Percentiles rank a stretch among this genome's conserved stretches.
phyloP scores from a whole-genome alignment of 2,329 filamentous ascomycete species.

The Talaromyces sp. region DNA sequence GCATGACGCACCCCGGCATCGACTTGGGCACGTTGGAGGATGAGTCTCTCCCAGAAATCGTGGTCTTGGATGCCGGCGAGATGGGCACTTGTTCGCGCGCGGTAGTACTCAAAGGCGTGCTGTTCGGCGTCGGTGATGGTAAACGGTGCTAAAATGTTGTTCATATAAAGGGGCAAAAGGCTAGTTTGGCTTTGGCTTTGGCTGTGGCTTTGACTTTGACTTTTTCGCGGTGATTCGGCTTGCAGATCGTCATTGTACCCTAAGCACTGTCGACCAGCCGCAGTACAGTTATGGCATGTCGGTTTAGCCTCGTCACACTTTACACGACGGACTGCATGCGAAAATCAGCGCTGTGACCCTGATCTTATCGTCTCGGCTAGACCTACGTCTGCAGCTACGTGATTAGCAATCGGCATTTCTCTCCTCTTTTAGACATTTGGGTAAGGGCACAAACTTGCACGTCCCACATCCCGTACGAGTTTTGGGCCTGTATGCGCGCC shows the following conservation, averaged over 20 bases:
- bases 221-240: background rate
- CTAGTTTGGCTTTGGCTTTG: background rate
- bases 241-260: background rate
- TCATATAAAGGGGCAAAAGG: background rate
- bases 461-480: conserved; percentile 13
- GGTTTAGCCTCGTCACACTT: conserved; percentile 13
- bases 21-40: background rate
- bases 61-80: background rate
- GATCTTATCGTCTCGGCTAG: background rate
- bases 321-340: conserved; percentile 2
- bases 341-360: background rate
- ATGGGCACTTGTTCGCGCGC: conserved; percentile 1
- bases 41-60: conserved; percentile 1
- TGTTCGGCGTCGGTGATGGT: background rate
- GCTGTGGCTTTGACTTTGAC: background rate
- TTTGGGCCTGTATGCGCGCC: conserved; percentile 10
- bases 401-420: background rate
- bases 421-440: too few species aligned
- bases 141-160: background rate
- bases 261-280: background rate
- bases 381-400: conserved; percentile 1
- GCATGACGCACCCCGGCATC: conserved; percentile 13
- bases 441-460: conserved; percentile 11
- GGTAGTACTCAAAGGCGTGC: conserved; percentile 13
- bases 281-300: background rate